Evolutionary conservation across 2,329 filamentous ascomycete genomes (phyloP).

Genomic region (Aspergillus ochraceus): DNA sequence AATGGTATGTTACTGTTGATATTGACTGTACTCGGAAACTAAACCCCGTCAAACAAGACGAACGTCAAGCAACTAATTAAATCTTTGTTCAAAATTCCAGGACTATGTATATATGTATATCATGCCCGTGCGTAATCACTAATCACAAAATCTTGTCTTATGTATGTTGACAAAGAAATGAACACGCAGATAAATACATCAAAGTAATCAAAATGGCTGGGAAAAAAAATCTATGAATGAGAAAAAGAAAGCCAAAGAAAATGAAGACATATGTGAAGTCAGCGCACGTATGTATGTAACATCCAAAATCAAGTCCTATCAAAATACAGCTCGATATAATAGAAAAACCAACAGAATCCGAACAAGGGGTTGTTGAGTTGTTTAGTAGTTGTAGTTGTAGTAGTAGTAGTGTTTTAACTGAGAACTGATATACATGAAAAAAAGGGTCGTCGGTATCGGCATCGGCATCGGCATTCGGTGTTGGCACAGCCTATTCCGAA

Average conservation of each 20-base stretch:
- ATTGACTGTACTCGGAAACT: neutral
- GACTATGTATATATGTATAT: neutral
- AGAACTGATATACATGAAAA: neutral
- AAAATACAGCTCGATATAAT: neutral
- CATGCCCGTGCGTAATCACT: neutral
- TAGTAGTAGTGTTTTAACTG: neutral
- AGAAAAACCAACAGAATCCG: neutral
- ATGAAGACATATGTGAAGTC: neutral
- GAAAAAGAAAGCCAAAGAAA: neutral
- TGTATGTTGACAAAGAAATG: neutral
- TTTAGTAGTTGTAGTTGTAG: no score
- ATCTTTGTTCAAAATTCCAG: neutral
- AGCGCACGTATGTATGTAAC: neutral
- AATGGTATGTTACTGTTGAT: neutral
- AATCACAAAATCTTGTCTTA: neutral
- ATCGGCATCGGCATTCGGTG: neutral
- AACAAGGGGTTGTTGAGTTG: neutral
- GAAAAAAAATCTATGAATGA: neutral
- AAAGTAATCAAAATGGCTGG: neutral
- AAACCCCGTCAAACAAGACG: neutral
- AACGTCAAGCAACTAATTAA: neutral
- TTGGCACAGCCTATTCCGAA: neutral
- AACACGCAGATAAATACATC: neutral
- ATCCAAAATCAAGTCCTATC: neutral
- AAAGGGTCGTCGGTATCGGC: neutral